Percentiles rank a stretch among this genome's conserved stretches.
These are phyloP conservation scores for Euphorbia peplus DNA, from an alignment of 345 rosid species.

Conservation along the genomic window DNA sequence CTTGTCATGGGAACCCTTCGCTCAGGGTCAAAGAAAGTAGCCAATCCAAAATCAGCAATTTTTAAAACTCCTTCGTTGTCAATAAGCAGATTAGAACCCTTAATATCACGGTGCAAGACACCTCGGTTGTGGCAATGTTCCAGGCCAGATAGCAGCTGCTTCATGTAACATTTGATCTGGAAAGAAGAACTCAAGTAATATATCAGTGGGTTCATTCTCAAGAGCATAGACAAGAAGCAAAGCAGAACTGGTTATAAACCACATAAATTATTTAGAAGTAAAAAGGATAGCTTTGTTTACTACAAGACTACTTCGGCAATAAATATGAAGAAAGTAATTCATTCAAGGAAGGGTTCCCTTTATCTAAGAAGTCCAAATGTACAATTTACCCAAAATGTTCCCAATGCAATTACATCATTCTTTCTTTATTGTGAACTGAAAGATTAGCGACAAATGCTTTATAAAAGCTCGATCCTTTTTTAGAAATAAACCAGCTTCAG, in stretches of 20 bases:
- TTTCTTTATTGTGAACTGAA: neutral
- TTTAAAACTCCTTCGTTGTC: slow-evolving; percentile 73
- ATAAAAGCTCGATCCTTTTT: neutral
- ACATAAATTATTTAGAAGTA: neutral
- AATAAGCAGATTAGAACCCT: slow-evolving; percentile 83
- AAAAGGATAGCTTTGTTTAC: neutral
- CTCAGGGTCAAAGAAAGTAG: slow-evolving; percentile 63
- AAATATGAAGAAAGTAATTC: neutral
- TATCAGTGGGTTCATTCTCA: neutral
- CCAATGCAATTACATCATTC: neutral
- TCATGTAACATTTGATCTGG: slow-evolving; percentile 83
- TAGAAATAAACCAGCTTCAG: neutral
- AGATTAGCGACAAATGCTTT: neutral
- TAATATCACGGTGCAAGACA: slow-evolving; percentile 85
- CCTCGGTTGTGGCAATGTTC: slow-evolving; percentile 84
- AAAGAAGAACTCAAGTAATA: slow-evolving; percentile 13
- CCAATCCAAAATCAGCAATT: slow-evolving; percentile 92
- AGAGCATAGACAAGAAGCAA: neutral
- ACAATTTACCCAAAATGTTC: neutral
- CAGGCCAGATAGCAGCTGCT: slow-evolving; percentile 76
- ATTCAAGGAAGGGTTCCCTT: neutral
- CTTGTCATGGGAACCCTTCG: slow-evolving; percentile 73
- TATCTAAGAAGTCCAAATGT: neutral
- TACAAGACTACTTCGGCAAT: neutral
- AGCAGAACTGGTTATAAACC: neutral